Conservation (phyloP, 805 yeast species). For the Myxozyma neotropica region DNA sequence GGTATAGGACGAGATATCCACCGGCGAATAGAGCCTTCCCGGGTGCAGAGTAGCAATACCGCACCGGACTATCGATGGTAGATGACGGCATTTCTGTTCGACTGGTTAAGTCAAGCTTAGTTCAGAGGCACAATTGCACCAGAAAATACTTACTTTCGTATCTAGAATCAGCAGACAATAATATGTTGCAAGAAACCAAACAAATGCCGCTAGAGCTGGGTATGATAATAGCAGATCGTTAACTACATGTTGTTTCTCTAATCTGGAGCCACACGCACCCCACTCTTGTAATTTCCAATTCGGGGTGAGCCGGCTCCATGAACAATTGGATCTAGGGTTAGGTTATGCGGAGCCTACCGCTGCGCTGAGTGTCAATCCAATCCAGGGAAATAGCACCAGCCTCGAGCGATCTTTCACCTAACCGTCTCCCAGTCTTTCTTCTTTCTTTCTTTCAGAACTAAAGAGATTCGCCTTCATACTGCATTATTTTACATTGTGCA, state of each 20-base stretch:
- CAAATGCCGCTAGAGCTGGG: too few species aligned
- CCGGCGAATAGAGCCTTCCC: slow-evolving; percentile 95
- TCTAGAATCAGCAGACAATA: too few species aligned
- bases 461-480: too few species aligned
- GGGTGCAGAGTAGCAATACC: slow-evolving; percentile 72
- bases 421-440: not conserved
- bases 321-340: too few species aligned
- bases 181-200: too few species aligned
- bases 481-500: too few species aligned
- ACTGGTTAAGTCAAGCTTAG: not conserved
- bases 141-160: not conserved
- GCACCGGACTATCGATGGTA: not conserved
- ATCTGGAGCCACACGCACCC: not conserved
- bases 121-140: not conserved
- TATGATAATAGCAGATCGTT: too few species aligned
- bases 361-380: not conserved
- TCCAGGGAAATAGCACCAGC: not conserved
- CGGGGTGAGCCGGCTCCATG: not conserved
- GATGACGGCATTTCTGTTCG: not conserved
- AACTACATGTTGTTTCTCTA: not conserved
- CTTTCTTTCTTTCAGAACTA: not conserved
- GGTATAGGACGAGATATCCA: slow-evolving; percentile 88
- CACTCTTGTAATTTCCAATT: not conserved
- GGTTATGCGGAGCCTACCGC: not conserved
- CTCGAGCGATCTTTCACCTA: not conserved